Base-by-base conservation (phyloP, 495 filamentous ascomycete genomes). In the Bathelium albidoporum region DNA sequence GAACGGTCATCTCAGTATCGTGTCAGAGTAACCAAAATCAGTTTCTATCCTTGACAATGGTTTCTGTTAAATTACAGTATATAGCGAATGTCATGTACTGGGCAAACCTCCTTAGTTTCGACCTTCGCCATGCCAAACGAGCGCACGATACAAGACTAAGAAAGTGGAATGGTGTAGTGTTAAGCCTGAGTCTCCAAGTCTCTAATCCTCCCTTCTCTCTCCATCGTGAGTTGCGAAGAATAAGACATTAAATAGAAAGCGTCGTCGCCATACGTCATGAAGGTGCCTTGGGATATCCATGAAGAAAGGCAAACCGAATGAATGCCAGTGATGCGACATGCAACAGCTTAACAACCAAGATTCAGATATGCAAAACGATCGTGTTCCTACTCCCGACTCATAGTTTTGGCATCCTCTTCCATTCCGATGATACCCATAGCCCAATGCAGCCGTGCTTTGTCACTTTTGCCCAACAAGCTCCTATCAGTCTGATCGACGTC, bases 341-440 rank as follows among this genome's bases (percentile, higher is more conserved):
- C 10, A 12, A 55, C 9, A 29, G 5, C 5, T 16, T 10, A 39
- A 55, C 24, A 20, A n/a, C 5, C 20, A 20, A 24, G 9, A 55
- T 29, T 24, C 24, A n/a, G 16, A 16, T 28, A 55, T 11, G 10
- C 9, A 29, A 55, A 29, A 20, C 24, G 12, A 9, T 20, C 10
- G 18, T 11, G 18, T n/a, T 9, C 20, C 24, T 55, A 55, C 49
- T 55, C 49, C 49, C 26, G 3, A 29, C 61, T 49, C 67, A 81
- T 65, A 60, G 73, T 71, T 49, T 73, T 67, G 66, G 85, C 75
- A 73, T 85, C 82, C 59, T 81, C 81, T 61, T 86, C 83, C 62
- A 80, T 73, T 22, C 78, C 79, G 71, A 86, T 66, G 43, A 86
- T 67, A 5, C 85, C 85, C 78, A 85, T 80, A 14, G 84, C 85